Base-by-base conservation (phyloP, 2,329 filamentous ascomycete species). In the Exserohilum rostratum region DNA sequence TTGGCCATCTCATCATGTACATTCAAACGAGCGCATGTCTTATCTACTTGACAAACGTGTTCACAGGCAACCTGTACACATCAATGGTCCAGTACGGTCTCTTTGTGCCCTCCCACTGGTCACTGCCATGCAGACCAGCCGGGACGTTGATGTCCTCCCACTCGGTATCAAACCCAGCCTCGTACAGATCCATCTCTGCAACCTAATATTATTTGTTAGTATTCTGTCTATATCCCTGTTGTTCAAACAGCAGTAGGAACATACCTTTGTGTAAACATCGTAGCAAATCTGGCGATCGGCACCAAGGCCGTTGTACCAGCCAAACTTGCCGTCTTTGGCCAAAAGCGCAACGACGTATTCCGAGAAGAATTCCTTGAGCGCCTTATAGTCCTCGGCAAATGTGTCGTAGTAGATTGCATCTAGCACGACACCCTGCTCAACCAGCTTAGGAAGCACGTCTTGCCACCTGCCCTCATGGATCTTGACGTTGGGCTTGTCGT, bases 391-490 rank as follows among this genome's bases (percentile, higher is more conserved):
- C 52, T 76, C 73, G 2, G 72, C 72, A 46, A 75, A 76, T 2
- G 73, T 76, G 47, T 76, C 73, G 52, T 74, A 76, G 64, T 76
- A 76, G 27, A 76, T 91, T 25, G 89, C 90, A 70, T 96, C 90
- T 69, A 93, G 93, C 11, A 86, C 78, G 66, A 89, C 83, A 9
- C 89, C 89, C 35, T 85, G 78, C 55, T 85, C 84, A 1, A 93
- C 77, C 6, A 96, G 79, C 46, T 79, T 78, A 0, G 88, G 89
- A 13, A 93, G 79, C 0, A 95, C 78, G 55, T 95, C 90, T 75
- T 96, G 92, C 92, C 92, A 96, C 62, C 82, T 82, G 2, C 91
- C 90, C 33, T 83, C 79, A 70, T 91, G 86, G 20, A 96, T 84
- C 17, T 71, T 71, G 15, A 85, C 82, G 29, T 81, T 80, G 2